A percentile compares a stretch with the other conserved stretches of the same genome.
phyloP scores from a whole-genome alignment of 805 yeast genomes.

The Ogataea polymorpha region DNA sequence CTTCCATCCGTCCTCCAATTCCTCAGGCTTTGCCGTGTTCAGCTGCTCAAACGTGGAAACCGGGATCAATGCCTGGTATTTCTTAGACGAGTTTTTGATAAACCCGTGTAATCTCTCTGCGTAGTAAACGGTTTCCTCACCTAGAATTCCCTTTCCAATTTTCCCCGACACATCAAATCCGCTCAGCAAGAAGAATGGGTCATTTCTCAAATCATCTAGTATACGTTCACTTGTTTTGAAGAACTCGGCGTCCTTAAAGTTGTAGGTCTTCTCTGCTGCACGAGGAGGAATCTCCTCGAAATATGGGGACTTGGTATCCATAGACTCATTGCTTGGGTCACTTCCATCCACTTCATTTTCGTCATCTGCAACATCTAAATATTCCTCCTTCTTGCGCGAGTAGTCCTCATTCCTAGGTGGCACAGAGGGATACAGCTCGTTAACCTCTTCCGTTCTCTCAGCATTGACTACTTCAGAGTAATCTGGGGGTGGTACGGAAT shows the following conservation, averaged over 20 bases:
- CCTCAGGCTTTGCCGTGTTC: constrained; percentile 15
- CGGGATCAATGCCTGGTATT: constrained; percentile 32
- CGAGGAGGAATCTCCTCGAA: constrained; percentile 17
- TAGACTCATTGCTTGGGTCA: background rate
- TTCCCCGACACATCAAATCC: constrained; percentile 7
- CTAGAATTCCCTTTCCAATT: constrained; percentile 27
- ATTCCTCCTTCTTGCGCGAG: constrained; percentile 6
- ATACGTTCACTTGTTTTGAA: constrained; percentile 69
- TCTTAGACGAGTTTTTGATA: constrained; percentile 15
- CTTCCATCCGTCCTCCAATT: constrained; percentile 9
- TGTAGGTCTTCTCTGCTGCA: constrained; percentile 19
- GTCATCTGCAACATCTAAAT: constrained; percentile 10
- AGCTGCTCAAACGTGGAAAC: constrained; percentile 29
- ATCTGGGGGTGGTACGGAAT: constrained; percentile 11
- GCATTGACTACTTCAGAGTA: constrained; percentile 5
- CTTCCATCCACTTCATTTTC: constrained; percentile 1
- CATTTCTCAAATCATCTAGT: constrained; percentile 57
- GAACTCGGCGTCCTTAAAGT: constrained; percentile 22
- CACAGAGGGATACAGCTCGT: constrained; percentile 16
- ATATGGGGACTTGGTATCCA: constrained; percentile 9
- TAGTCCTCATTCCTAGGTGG: constrained; percentile 8
- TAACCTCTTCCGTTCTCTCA: constrained; percentile 1
- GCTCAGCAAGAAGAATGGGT: constrained; percentile 34
- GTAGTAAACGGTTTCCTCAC: constrained; percentile 36
- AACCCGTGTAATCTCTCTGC: constrained; percentile 24